phyloP scores from a whole-genome alignment of 169 alveolate genomes.

The Besnoitia besnoiti region DNA sequence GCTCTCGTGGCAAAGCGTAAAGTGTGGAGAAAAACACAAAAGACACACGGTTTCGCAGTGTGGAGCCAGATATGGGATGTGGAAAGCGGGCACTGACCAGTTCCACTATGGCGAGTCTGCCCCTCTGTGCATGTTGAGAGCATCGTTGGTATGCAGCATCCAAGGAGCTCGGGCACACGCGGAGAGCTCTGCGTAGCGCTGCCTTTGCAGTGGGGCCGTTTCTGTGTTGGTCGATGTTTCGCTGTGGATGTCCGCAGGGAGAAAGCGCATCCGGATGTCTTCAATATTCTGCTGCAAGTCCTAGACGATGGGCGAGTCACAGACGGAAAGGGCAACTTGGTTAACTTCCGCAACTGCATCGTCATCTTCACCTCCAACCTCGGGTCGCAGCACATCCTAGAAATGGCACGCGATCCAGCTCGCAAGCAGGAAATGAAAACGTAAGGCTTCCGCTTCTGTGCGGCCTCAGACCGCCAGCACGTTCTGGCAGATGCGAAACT shows the following conservation, averaged over 20 bases:
- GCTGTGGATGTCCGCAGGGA: constrained; percentile 71
- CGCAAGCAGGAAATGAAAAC: constrained; percentile 41
- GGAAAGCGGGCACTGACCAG: no score
- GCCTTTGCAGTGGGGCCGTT: no score
- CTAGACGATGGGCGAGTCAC: constrained; percentile 89
- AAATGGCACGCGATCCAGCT: constrained; percentile 76
- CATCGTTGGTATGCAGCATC: no score
- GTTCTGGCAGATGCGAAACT: no score
- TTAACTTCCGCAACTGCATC: constrained; percentile 86
- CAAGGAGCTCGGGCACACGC: neutral
- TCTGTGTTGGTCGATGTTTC: neutral
- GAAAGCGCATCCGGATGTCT: constrained; percentile 93
- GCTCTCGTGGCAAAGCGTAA: no score
- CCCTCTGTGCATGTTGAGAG: no score
- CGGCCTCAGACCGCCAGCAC: neutral
- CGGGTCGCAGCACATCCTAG: constrained; percentile 74
- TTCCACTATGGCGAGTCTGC: no score
- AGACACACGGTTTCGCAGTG: no score
- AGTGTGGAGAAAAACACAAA: no score
- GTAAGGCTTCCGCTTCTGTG: neutral
- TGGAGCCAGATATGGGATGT: no score
- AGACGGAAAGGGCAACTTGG: constrained; percentile 88
- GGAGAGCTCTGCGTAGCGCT: neutral
- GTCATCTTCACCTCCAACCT: constrained; percentile 86
- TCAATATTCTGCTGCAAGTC: constrained; percentile 85